Percentiles rank a stretch among this genome's conserved stretches.
These are phyloP conservation scores for Trichothecium roseum DNA, from an alignment of 2,329 filamentous ascomycete species.

Conservation along the genomic window DNA sequence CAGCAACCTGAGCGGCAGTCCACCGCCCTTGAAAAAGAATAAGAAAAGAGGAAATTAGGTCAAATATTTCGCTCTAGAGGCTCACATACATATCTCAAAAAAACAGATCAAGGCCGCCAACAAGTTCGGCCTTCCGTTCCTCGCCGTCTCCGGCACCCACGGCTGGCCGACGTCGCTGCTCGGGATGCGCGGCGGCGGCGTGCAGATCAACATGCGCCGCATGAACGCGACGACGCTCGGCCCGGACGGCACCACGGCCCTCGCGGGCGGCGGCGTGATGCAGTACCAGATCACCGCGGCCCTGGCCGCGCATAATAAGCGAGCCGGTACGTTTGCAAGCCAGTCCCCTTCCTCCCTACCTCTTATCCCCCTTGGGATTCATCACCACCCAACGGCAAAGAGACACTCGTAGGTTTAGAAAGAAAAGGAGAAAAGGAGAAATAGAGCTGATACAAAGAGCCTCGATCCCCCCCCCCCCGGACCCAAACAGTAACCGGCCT, in stretches of 20 bases:
- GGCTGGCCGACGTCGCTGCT: conserved; percentile 5
- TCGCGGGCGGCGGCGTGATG: conserved; percentile 5
- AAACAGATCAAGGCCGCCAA: conserved; percentile 10
- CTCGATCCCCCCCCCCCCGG: no score
- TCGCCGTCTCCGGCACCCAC: conserved; percentile 7
- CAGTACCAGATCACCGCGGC: conserved; percentile 5
- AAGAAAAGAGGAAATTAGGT: no score
- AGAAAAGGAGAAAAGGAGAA: no score
- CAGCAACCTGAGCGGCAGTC: no score
- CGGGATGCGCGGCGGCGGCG: conserved; percentile 2
- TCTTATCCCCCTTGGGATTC: no score
- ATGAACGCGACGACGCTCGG: conserved; percentile 5
- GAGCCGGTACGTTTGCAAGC: conserved; percentile 4
- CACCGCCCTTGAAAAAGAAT: no score
- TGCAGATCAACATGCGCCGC: conserved; percentile 8
- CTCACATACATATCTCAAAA: no score
- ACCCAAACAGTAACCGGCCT: conserved; percentile 31
- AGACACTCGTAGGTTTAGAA: no score
- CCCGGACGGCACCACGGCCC: conserved; percentile 2
- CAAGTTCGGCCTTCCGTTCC: conserved; percentile 5
- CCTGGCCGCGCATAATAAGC: conserved; percentile 4
- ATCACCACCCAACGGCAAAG: no score
- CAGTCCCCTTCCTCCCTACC: no score
- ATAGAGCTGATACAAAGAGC: neutral
- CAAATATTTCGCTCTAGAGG: no score